phyloP scores from a whole-genome alignment of 2,329 filamentous ascomycete species.

The Cladosporium oxysporum region DNA sequence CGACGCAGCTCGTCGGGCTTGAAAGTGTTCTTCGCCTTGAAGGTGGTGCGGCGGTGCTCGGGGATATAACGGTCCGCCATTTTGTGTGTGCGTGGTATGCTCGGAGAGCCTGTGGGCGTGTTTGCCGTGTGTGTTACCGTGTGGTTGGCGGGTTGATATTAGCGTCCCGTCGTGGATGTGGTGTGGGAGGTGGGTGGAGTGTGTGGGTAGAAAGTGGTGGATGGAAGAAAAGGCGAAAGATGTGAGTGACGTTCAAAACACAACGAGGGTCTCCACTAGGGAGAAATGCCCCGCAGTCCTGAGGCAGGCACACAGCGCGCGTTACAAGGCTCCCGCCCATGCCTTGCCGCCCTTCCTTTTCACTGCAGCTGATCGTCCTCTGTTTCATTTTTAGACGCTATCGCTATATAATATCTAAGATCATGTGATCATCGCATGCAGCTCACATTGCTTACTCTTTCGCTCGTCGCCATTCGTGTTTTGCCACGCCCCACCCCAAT shows the following conservation, averaged over 20 bases:
- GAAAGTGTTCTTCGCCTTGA: conserved; percentile 99
- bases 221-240: conserved; percentile 9
- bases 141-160: background rate
- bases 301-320: conserved; percentile 1
- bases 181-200: background rate
- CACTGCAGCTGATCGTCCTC: background rate
- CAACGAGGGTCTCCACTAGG: background rate
- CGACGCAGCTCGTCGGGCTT: conserved; percentile 98
- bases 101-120: conserved; percentile 12
- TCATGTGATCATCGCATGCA: conserved; percentile 2
- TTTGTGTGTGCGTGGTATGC: conserved; percentile 39
- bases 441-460: background rate
- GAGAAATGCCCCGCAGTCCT: conserved; percentile 3
- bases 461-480: conserved; percentile 12
- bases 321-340: background rate
- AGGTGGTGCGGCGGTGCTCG: conserved; percentile 97
- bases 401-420: background rate
- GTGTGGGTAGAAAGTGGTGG: conserved; percentile 4
- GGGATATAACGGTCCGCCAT: conserved; percentile 99
- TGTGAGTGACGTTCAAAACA: conserved; percentile 12
- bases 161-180: background rate
- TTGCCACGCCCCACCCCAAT: conserved; percentile 16
- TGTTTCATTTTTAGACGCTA: background rate
- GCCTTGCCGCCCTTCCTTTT: background rate
- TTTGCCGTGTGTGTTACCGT: conserved; percentile 2